Evolutionary conservation across 1,284 basidiomycete genomes (phyloP).

Genomic region (Malassezia dermatis): DNA sequence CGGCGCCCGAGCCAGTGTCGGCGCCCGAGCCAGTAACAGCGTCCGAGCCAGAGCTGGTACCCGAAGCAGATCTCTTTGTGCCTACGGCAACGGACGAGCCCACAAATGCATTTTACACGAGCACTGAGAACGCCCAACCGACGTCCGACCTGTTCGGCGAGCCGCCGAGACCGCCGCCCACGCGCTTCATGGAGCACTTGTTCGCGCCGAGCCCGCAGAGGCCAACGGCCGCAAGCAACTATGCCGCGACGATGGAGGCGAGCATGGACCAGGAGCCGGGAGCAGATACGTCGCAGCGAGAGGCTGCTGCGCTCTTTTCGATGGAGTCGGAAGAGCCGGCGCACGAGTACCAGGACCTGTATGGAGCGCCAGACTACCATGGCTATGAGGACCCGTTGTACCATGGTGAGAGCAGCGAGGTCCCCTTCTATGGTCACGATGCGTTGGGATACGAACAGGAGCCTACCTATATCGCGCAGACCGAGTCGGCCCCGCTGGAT

Average conservation of each 20-base stretch:
- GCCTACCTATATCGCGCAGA: neutral
- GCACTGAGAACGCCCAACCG: too few relatives aligned
- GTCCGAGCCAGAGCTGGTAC: too few relatives aligned
- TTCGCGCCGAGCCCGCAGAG: conserved; percentile 1
- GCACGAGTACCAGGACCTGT: neutral
- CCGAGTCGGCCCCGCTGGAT: neutral
- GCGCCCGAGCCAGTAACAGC: too few relatives aligned
- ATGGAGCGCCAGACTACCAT: neutral
- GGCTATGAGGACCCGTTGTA: neutral
- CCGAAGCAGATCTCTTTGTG: neutral
- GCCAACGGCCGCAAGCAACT: neutral
- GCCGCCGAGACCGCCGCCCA: neutral
- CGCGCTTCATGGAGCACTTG: neutral
- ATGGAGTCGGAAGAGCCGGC: neutral
- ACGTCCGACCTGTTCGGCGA: neutral
- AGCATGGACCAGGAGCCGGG: neutral
- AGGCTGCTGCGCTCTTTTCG: neutral
- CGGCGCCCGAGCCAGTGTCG: too few relatives aligned
- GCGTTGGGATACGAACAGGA: neutral
- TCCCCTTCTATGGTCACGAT: neutral
- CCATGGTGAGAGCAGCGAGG: neutral
- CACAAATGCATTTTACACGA: too few relatives aligned
- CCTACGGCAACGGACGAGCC: too few relatives aligned
- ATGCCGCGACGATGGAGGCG: neutral
- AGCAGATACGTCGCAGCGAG: neutral